Evolutionary conservation across 306 rosid genomes (phyloP).

Genomic region (Carpinus fangiana): DNA sequence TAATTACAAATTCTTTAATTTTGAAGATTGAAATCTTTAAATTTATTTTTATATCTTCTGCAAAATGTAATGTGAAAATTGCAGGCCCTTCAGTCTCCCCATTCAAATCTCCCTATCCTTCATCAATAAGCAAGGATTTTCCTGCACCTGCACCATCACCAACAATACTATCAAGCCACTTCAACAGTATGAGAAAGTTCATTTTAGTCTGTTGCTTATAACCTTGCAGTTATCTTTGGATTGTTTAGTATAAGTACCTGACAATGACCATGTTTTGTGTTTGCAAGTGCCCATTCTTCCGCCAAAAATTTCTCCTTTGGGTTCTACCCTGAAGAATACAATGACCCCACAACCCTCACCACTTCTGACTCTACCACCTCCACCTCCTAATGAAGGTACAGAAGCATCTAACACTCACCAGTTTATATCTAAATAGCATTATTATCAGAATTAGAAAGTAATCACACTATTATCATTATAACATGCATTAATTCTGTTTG

Average conservation of each 20-base stretch:
- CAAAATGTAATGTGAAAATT: constrained; percentile 12
- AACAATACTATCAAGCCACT: constrained; percentile 35
- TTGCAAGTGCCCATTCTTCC: constrained; percentile 58
- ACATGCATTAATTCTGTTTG: constrained; percentile 11
- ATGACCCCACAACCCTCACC: constrained; percentile 67
- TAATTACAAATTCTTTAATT: background rate
- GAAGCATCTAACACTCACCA: constrained; percentile 13
- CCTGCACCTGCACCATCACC: constrained; percentile 66
- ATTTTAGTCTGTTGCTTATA: constrained; percentile 12
- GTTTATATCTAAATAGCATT: constrained; percentile 8
- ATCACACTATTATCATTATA: constrained; percentile 16
- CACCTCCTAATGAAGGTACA: constrained; percentile 86
- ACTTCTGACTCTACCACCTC: constrained; percentile 71
- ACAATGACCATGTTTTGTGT: constrained; percentile 30
- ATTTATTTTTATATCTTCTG: constrained; percentile 10
- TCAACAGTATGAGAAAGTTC: constrained; percentile 48
- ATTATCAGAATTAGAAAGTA: background rate
- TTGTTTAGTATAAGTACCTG: constrained; percentile 12
- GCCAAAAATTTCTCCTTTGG: constrained; percentile 61
- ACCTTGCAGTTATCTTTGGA: constrained; percentile 16
- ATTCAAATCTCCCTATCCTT: constrained; percentile 47
- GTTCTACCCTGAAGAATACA: constrained; percentile 51
- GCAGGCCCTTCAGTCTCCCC: constrained; percentile 58
- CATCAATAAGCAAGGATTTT: constrained; percentile 38
- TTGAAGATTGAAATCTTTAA: constrained; percentile 24